These are phyloP conservation scores for Calonectria pteridis DNA, from an alignment of 2,329 filamentous ascomycete species.

Conservation along the genomic window DNA sequence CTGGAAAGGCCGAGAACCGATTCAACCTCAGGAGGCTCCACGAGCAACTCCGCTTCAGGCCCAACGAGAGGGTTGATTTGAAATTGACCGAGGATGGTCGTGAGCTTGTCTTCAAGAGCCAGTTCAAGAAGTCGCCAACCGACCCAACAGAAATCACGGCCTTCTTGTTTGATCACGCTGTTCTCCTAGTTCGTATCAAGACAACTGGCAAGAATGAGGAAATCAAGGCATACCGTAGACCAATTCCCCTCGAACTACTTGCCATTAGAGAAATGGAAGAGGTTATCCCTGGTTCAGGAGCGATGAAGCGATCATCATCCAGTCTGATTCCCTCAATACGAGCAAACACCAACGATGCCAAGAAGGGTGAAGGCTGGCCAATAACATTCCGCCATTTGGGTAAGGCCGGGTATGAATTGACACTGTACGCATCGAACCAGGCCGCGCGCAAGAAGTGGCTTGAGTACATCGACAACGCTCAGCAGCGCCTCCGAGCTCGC, in stretches of 20 bases:
- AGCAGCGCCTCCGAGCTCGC: conserved; percentile 86
- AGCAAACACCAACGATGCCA: conserved; percentile 64
- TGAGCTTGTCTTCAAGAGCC: conserved; percentile 93
- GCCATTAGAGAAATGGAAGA: conserved; percentile 98
- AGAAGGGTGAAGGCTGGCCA: conserved; percentile 82
- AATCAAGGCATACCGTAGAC: conserved; percentile 91
- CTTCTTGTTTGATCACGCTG: conserved; percentile 96
- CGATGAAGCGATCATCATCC: conserved; percentile 88
- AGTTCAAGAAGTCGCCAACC: conserved; percentile 91
- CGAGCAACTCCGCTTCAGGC: conserved; percentile 89
- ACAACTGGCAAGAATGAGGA: conserved; percentile 94
- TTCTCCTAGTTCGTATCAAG: conserved; percentile 92
- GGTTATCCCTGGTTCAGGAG: conserved; percentile 83
- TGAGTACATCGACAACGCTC: conserved; percentile 92
- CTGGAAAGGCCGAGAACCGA: conserved; percentile 96
- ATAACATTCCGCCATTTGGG: conserved; percentile 97
- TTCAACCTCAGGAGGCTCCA: conserved; percentile 96
- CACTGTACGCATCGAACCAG: conserved; percentile 87
- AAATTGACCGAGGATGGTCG: conserved; percentile 94
- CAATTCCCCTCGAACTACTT: conserved; percentile 92
- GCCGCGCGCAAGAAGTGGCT: conserved; percentile 96
- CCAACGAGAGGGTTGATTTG: conserved; percentile 91
- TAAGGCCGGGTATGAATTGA: conserved; percentile 93
- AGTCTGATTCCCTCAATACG: conserved; percentile 77
- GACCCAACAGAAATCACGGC: conserved; percentile 92